Conservation (phyloP, 2,329 filamentous ascomycete genomes). For the Colletotrichum liaoningense region DNA sequence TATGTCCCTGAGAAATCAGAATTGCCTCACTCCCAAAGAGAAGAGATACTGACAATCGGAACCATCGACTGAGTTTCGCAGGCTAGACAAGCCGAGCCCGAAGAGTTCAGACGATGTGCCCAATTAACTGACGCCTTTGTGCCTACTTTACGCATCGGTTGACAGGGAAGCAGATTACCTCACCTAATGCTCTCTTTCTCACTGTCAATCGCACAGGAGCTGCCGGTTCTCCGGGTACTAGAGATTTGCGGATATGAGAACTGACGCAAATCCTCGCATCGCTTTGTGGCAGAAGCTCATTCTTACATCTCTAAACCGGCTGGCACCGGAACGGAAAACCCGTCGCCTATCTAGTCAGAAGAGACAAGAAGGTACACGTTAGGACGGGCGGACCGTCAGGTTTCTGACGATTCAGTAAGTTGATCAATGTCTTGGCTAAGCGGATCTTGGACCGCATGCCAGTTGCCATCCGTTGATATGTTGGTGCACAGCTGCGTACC, state of each 20-base stretch:
- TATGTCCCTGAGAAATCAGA: not conserved
- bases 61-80: not conserved
- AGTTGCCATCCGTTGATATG: slow-evolving; percentile 29
- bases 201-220: not conserved
- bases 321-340: not conserved
- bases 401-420: slow-evolving; percentile 16
- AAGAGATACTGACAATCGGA: not conserved
- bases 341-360: not conserved
- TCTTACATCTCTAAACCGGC: not conserved
- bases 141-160: not conserved
- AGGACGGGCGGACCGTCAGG: not conserved
- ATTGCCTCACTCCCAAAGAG: not conserved
- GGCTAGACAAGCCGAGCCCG: not conserved
- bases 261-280: not conserved
- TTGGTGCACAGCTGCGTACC: slow-evolving; percentile 25
- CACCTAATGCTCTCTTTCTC: not conserved
- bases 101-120: not conserved
- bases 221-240: not conserved
- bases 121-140: not conserved
- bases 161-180: not conserved
- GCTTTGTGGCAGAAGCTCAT: not conserved
- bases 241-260: not conserved
- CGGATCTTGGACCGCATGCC: slow-evolving; percentile 22
- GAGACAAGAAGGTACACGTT: not conserved
- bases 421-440: slow-evolving; percentile 17